Conservation (phyloP, 257 asterid genomes). For the Solanum bulbocastanum region DNA sequence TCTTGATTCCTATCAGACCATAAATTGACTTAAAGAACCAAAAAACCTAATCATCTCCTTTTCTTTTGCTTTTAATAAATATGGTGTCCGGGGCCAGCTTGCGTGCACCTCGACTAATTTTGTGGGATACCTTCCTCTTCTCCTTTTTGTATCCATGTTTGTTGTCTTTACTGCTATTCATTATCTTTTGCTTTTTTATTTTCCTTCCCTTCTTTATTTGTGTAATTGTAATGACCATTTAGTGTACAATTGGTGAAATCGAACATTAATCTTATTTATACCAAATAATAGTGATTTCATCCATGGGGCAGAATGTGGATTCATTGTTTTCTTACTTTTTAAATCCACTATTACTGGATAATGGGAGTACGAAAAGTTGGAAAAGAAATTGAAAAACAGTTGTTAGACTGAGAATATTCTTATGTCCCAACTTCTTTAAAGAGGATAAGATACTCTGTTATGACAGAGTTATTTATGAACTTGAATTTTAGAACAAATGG, state of each 20-base stretch:
- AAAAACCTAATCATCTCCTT: conserved; percentile 21
- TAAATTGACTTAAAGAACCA: conserved; percentile 16
- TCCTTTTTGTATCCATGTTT: conserved; percentile 4
- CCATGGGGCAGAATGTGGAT: not conserved
- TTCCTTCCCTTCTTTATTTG: not conserved
- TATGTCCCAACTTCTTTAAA: not conserved
- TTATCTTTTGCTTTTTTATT: not conserved
- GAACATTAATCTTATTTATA: not conserved
- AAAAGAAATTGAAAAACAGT: not conserved
- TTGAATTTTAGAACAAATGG: not conserved
- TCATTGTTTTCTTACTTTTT: not conserved
- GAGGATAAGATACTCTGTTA: not conserved
- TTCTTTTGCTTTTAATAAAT: not conserved
- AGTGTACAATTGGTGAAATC: not conserved
- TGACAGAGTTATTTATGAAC: not conserved
- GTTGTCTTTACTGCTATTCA: conserved; percentile 3
- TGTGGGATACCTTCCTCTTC: not conserved
- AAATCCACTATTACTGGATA: not conserved
- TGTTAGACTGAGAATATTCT: not conserved
- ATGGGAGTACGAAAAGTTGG: not conserved
- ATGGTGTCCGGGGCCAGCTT: not conserved
- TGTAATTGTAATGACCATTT: not conserved
- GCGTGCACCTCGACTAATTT: not conserved
- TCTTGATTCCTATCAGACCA: conserved; percentile 34
- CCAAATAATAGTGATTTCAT: not conserved